Percentiles rank a stretch among this genome's conserved stretches.
Evolutionary conservation across 1,284 basidiomycete genomes (phyloP).

Genomic region (Paramarasmius palmivorus): DNA sequence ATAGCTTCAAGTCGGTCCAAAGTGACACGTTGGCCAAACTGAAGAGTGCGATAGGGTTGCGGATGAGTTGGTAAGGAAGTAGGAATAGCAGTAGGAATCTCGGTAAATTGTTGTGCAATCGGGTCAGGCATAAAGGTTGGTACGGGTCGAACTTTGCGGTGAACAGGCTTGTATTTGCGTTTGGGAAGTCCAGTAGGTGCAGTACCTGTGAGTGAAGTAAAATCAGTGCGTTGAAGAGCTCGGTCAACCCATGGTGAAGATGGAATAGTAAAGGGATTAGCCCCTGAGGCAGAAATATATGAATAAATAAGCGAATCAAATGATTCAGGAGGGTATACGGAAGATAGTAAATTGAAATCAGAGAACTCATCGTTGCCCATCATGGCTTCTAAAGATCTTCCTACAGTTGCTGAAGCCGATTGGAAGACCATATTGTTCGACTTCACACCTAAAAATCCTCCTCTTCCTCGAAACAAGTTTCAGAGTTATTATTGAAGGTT

Average conservation of each 20-base stretch:
- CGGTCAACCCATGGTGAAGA: constrained; percentile 19
- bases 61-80: constrained; percentile 21
- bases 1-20: constrained; percentile 18
- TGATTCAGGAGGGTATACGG: background rate
- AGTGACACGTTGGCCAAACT: constrained; percentile 12
- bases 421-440: background rate
- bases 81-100: constrained; percentile 14
- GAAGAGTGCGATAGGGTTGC: constrained; percentile 10
- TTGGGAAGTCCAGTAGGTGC: constrained; percentile 2
- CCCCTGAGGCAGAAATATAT: constrained; percentile 1
- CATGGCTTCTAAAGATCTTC: constrained; percentile 14
- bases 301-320: constrained; percentile 11
- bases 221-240: background rate
- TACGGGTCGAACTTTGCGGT: constrained; percentile 29
- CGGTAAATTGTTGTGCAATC: constrained; percentile 21
- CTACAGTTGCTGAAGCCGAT: constrained; percentile 8
- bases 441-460: background rate
- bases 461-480: too few species aligned
- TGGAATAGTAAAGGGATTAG: background rate
- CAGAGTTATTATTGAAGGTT: background rate
- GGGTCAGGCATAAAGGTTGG: constrained; percentile 31
- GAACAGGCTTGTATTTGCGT: constrained; percentile 31
- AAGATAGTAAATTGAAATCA: constrained; percentile 12
- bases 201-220: background rate
- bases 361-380: constrained; percentile 14